Evolutionary conservation across 352 stramenopile genomes (phyloP), one percentile per base, ranked within the genome.

Genomic region (Peronosclerospora sorghi): DNA sequence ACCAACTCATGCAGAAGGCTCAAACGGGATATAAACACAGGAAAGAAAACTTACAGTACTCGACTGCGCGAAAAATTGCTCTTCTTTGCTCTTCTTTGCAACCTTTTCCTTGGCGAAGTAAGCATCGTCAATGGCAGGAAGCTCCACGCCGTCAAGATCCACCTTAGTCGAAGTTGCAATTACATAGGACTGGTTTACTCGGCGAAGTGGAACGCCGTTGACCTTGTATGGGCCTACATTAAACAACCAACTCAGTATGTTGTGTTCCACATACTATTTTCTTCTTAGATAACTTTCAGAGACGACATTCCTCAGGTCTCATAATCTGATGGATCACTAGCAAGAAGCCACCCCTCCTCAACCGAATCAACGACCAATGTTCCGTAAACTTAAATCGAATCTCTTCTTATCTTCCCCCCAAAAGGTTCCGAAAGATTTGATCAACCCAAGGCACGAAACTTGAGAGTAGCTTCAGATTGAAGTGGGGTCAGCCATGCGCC

Each of bases 151-250:
- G 30, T 70, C 74, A 41, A 99, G 71, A 78, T 98, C 81, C 1
- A 99, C 73, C 77, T 96, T 98, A 53, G 95, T 97, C 30, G 86
- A 97, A 39, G 96, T 99, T 47, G 90, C 96, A 62, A 99, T 99
- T 32, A 98, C 95, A 67, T 98, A 99, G 32, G 92, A 76, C 81
- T 98, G 95, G 79, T 98, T 98, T 39, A 99, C 93, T 50, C 96
- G 93, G 58, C 95, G 86, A 43, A 99, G 68, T 18, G 96, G 96
- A 19, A 99, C 95, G 54, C 95, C 96, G 81, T 99, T 99, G 40
- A 98, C 83, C 79, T 97, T 96, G 89, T 98, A 99, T 20, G 96
- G 96, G 60, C 96, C 96, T 96, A 44, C 1, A 57, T 12, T 28
- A 18, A 28, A 29, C 3, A 3, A 40, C 10, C 8, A 17, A 1